A percentile compares a stretch with the other conserved stretches of the same genome.
Conservation (phyloP, 805 yeast species). For the Jamesozyma spencerorum region DNA sequence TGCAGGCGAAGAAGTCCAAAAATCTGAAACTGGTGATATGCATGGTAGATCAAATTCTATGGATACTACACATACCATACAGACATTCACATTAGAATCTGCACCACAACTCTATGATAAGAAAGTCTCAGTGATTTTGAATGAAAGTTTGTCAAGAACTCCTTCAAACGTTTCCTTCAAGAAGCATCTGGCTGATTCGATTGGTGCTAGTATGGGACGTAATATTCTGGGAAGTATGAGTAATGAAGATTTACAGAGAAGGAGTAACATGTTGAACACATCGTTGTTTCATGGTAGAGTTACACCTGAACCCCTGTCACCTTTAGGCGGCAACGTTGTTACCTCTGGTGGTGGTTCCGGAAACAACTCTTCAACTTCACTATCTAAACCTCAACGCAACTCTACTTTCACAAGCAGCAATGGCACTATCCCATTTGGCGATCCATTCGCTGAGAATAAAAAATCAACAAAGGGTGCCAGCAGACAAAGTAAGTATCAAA, state of each 20-base stretch:
- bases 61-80: constrained; percentile 50
- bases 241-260: neutral
- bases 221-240: neutral
- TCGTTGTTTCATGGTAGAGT: neutral
- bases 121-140: constrained; percentile 66
- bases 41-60: constrained; percentile 40
- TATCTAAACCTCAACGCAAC: no score
- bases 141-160: constrained; percentile 61
- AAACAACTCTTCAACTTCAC: no score
- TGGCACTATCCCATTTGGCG: neutral
- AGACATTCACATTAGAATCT: constrained; percentile 48
- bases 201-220: constrained; percentile 29
- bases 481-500: constrained; percentile 11
- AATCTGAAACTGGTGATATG: constrained; percentile 11
- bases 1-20: constrained; percentile 1
- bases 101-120: constrained; percentile 74
- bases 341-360: no score
- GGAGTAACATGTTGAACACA: neutral
- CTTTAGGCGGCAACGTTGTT: neutral
- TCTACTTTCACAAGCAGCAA: no score
- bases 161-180: constrained; percentile 73
- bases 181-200: constrained; percentile 63
- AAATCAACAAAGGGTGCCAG: neutral
- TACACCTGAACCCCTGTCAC: neutral
- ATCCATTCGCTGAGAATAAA: constrained; percentile 1